Base-by-base conservation (phyloP, 2,329 filamentous ascomycete species). In the Talaromyces sp. region DNA sequence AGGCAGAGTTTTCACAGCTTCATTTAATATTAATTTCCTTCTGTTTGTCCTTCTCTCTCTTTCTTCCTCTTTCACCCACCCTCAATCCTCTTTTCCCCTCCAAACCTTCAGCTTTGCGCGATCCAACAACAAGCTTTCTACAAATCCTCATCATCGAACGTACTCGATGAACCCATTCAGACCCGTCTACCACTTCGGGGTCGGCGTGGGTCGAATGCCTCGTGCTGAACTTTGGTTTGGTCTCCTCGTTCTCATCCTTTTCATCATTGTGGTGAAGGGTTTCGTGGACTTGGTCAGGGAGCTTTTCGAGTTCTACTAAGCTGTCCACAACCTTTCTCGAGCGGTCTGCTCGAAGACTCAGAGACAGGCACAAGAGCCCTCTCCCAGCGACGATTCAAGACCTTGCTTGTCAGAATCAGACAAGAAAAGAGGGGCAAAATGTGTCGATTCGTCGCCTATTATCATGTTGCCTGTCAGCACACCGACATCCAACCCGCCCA, bases 171-270 rank as follows among this genome's bases (percentile, higher is more conserved):
- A 31, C 34, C 47, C 13, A 1, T n/a, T 29, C 17, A 51, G 49
- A 62, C 38, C 22, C 34, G 17, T 62, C 29, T 6, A n/a, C 15
- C 4, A 54, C 25, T 17, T 40, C 3, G n/a, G 29, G 5, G 13
- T 31, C 17, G n/a, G 38, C 17, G 34, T 63, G 3, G 17, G 7
- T 4, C 22, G 6, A 13, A 29, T 63, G 17, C 61, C 49, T 34
- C 34, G 49, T 31, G 10, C 45, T 34, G 61, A 63, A 13, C 25
- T 56, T 5, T 31, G 53, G 47, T 63, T 63, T 63, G 61, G 49
- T 29, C 27, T 63, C 15, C 15, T 63, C 25, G 36, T 63, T 6
- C 49, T 63, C 7, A 7, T 45, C 5, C 61, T 63, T 13, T 43
- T 63, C 47, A 5, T 63, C 17, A 40, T 63, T 22, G 61, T 63